Base-by-base conservation (phyloP, 441 rosid genomes). In the Mallotus japonicus region DNA sequence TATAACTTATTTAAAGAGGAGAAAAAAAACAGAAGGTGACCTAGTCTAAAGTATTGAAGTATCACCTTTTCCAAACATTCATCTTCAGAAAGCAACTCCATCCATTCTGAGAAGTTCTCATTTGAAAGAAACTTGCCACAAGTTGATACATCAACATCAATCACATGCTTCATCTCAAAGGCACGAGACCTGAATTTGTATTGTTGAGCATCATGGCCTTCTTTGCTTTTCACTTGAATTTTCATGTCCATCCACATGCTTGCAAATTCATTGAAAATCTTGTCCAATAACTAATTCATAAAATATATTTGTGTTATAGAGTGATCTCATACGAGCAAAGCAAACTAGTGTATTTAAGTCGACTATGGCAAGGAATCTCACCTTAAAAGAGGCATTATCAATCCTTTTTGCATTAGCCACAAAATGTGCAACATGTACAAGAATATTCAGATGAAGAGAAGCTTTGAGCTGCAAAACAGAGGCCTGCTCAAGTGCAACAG, bases 151-250 rank as follows among this genome's bases (percentile, higher is more conserved):
- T 90, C 92, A 62, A 90, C 85, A 79, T 93, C 96, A 88, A 95
- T 82, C 68, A 95, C 85, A 79, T 78, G 84, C 71, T 89, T 87
- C 75, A 95, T 88, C 77, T 82, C 82, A 79, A 93, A 92, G 76
- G 85, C 92, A 69, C 98, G 91, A 73, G 97, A 85, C 81, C 86
- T 90, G 78, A 93, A 93, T 80, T 84, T 91, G 85, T 81, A 95
- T 63, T 83, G 74, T 73, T 86, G 98, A 62, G 86, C 73, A 73
- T 81, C 85, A 77, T 69, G 65, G 64, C 91, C 90, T 74, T 87
- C 94, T 84, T 86, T 89, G 77, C 79, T 75, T 74, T 80, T 89
- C 19, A 77, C 83, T 85, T 95, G 85, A 79, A 76, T 82, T 82
- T 95, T 95, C 91, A 92, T 86, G 74, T 76, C 77, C 90, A 89